Evolutionary conservation across 345 rosid genomes (phyloP).

Genomic region (Rhizophora apiculata): DNA sequence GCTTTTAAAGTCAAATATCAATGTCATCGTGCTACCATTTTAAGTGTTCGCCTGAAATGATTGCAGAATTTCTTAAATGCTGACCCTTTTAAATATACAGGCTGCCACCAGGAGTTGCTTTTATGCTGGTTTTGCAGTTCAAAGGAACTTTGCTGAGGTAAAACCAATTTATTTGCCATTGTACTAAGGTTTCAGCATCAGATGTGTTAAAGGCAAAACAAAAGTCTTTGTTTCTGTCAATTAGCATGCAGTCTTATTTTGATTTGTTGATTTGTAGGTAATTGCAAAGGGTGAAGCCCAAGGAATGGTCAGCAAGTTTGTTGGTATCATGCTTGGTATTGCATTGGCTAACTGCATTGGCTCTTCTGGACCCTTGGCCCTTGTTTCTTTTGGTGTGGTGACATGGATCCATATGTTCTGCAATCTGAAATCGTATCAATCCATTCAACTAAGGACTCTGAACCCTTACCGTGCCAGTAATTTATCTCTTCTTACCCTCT

Average conservation of each 20-base stretch:
- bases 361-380: conserved; percentile 70
- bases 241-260: neutral
- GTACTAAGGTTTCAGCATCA: neutral
- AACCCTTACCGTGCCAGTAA: conserved; percentile 98
- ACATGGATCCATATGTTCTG: conserved; percentile 93
- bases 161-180: conserved; percentile 13
- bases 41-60: neutral
- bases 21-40: neutral
- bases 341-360: conserved; percentile 71
- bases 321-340: conserved; percentile 83
- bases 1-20: too few relatives aligned
- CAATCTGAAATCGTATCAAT: conserved; percentile 90
- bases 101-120: conserved; percentile 96
- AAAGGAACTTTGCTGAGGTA: conserved; percentile 99
- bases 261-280: conserved; percentile 41
- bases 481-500: conserved; percentile 16
- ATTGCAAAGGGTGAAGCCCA: conserved; percentile 99
- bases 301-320: conserved; percentile 95
- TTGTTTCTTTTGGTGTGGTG: conserved; percentile 73
- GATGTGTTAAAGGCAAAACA: neutral
- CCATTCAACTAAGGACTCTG: conserved; percentile 85
- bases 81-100: conserved; percentile 34
- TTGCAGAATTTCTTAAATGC: conserved; percentile 21
- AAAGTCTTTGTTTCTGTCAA: neutral
- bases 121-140: conserved; percentile 98